Conservation (phyloP, 1,139 yeast species). For the Sugiyamaella paludigena region DNA sequence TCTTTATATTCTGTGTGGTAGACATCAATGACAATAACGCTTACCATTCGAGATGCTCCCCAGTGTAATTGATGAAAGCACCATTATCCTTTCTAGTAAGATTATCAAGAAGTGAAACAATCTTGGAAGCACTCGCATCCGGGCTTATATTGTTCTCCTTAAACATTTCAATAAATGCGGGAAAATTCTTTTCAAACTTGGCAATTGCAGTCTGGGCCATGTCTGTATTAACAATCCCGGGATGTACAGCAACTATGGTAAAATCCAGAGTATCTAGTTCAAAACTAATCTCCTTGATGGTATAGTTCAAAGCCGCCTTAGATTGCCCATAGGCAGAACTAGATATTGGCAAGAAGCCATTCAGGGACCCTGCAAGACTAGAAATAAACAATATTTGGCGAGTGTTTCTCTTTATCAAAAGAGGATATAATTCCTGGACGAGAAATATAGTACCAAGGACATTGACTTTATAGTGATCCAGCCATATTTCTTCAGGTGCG, state of each 20-base stretch:
- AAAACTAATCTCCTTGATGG: constrained; percentile 6
- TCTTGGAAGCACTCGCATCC: constrained; percentile 15
- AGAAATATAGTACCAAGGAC: constrained; percentile 9
- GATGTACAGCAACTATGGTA: constrained; percentile 34
- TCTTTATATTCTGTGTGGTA: no score
- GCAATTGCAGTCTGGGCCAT: constrained; percentile 23
- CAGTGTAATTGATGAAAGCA: constrained; percentile 17
- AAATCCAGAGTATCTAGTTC: constrained; percentile 29
- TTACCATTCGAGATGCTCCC: constrained; percentile 12
- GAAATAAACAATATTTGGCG: constrained; percentile 29
- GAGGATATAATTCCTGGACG: background rate
- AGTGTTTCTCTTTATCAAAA: constrained; percentile 17
- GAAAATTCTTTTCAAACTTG: background rate
- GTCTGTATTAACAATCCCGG: constrained; percentile 38
- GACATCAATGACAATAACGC: no score
- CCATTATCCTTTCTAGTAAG: constrained; percentile 14
- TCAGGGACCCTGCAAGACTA: constrained; percentile 30
- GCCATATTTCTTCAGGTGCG: background rate
- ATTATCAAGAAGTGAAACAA: constrained; percentile 10
- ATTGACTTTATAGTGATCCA: constrained; percentile 16
- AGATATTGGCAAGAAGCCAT: constrained; percentile 18
- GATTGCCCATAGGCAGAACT: constrained; percentile 12
- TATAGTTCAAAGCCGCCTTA: constrained; percentile 12
- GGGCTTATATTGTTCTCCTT: background rate
- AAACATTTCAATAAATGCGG: background rate